phyloP scores from a whole-genome alignment of 1,139 yeast genomes.

The Debaryomyces sp. region DNA sequence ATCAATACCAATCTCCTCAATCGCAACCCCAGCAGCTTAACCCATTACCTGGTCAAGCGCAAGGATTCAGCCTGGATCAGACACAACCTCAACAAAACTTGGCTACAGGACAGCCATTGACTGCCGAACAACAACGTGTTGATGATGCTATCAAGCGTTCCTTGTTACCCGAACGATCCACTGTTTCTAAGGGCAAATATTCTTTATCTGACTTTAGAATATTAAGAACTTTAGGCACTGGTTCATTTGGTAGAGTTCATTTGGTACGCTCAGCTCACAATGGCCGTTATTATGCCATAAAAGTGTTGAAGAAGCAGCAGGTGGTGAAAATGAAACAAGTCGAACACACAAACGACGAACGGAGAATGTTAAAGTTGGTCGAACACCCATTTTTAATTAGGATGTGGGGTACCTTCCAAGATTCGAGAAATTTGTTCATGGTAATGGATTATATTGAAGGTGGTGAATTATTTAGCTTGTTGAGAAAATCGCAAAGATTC shows the following conservation, averaged over 20 bases:
- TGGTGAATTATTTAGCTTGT: conserved; percentile 58
- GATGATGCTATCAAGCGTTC: conserved; percentile 36
- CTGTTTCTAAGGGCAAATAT: conserved; percentile 57
- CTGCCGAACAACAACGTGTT: conserved; percentile 16
- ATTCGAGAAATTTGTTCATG: conserved; percentile 57
- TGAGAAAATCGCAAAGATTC: conserved; percentile 60
- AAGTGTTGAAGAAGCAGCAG: conserved; percentile 58
- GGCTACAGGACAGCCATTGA: conserved; percentile 8
- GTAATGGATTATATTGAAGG: conserved; percentile 69
- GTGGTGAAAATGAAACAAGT: conserved; percentile 65
- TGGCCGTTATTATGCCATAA: conserved; percentile 62
- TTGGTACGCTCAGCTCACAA: conserved; percentile 60
- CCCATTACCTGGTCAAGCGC: conserved; percentile 6
- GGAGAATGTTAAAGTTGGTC: conserved; percentile 57
- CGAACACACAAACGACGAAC: conserved; percentile 65
- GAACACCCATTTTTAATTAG: conserved; percentile 62
- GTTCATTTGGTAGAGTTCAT: conserved; percentile 66
- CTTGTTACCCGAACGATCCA: conserved; percentile 34
- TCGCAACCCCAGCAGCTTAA: conserved; percentile 10
- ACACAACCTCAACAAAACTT: conserved; percentile 8
- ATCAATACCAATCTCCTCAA: conserved; percentile 10
- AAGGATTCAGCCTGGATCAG: neutral
- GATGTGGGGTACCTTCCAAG: conserved; percentile 71
- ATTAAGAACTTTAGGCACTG: conserved; percentile 61
- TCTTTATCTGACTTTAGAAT: conserved; percentile 54